Conservation (phyloP, 371 early-diverging fungal species). For the Lichtheimia ramosa region DNA sequence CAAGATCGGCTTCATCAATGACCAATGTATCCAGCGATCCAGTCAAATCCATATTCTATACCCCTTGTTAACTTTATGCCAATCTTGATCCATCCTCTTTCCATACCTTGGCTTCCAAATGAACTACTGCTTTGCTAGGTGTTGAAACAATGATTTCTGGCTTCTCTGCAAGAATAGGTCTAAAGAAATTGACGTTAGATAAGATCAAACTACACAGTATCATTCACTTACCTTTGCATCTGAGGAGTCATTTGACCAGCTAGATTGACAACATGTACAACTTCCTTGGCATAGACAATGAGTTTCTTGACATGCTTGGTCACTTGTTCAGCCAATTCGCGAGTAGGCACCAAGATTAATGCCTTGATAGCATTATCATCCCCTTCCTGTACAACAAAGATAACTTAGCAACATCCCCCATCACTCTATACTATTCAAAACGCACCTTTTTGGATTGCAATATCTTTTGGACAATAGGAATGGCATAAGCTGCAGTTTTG, state of each 20-base stretch:
- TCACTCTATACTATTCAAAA: background rate
- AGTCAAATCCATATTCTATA: slow-evolving; percentile 56
- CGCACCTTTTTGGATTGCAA: slow-evolving; percentile 67
- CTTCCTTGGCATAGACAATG: slow-evolving; percentile 67
- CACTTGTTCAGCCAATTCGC: slow-evolving; percentile 96
- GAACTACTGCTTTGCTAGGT: slow-evolving; percentile 76
- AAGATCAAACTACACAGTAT: slow-evolving; percentile 1
- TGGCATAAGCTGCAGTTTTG: slow-evolving; percentile 96
- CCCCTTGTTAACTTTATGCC: background rate
- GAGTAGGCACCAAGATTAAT: slow-evolving; percentile 91
- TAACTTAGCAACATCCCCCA: background rate
- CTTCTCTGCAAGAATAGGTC: slow-evolving; percentile 78
- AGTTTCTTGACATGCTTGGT: slow-evolving; percentile 72
- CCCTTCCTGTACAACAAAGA: slow-evolving; percentile 6
- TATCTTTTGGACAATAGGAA: slow-evolving; percentile 93
- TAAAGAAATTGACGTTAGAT: slow-evolving; percentile 17
- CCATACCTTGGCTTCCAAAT: slow-evolving; percentile 58
- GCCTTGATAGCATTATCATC: slow-evolving; percentile 32
- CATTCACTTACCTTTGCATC: slow-evolving; percentile 56
- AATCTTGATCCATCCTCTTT: no score
- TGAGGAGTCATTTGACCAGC: slow-evolving; percentile 65
- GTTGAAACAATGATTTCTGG: slow-evolving; percentile 88
- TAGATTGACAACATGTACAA: slow-evolving; percentile 71
- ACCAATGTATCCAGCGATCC: slow-evolving; percentile 79
- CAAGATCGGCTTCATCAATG: slow-evolving; percentile 95